Evolutionary conservation across 768 basidiomycete genomes (phyloP).

Genomic region (Hydnum rufescens): DNA sequence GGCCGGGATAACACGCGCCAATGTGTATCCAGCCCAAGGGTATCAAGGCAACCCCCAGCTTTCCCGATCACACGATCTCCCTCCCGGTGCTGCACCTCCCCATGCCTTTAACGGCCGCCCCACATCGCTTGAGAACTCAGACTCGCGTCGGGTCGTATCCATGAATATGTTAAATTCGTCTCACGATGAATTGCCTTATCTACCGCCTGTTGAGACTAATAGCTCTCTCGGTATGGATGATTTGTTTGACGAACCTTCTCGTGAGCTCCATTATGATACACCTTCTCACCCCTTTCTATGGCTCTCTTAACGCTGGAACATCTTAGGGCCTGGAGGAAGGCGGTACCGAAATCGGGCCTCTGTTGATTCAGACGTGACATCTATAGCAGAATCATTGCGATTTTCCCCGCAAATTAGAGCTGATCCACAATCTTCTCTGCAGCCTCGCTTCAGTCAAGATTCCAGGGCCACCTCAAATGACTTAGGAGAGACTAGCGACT

Average conservation of each 20-base stretch:
- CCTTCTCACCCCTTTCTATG: too few species aligned
- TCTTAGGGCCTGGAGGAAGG: constrained; percentile 28
- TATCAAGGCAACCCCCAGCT: neutral
- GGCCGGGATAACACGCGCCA: neutral
- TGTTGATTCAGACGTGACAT: constrained; percentile 1
- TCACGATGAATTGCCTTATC: neutral
- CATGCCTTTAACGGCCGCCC: too few species aligned
- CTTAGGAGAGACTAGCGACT: too few species aligned
- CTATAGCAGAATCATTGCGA: neutral
- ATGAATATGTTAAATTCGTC: neutral
- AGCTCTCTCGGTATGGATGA: neutral
- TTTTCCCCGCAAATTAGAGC: too few species aligned
- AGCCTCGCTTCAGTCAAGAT: too few species aligned
- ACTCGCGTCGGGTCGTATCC: neutral
- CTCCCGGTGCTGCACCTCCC: neutral
- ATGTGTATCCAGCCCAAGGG: neutral
- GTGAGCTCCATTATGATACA: too few species aligned
- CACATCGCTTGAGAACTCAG: too few species aligned
- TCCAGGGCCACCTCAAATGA: too few species aligned
- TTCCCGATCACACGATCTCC: neutral
- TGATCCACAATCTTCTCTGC: too few species aligned
- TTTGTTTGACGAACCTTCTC: neutral
- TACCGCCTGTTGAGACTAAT: neutral
- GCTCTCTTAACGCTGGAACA: too few species aligned
- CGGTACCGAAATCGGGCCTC: constrained; percentile 9